phyloP scores from a whole-genome alignment of 2,329 filamentous ascomycete species.

The Botrytis cinerea region DNA sequence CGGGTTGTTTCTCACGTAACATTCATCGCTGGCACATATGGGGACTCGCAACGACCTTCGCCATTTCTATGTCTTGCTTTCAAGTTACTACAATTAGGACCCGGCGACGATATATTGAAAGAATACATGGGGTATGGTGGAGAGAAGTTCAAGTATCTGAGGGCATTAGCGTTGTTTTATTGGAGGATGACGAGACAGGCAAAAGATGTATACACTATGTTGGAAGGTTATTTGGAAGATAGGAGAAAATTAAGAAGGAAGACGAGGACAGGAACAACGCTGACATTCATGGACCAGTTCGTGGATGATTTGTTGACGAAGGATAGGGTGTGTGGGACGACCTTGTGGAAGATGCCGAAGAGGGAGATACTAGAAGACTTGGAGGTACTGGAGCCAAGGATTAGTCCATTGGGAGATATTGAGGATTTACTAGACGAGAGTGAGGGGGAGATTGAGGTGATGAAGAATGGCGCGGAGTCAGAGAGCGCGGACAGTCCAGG shows the following conservation, averaged over 20 bases:
- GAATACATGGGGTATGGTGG: slow-evolving; percentile 80
- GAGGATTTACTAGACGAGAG: slow-evolving; percentile 64
- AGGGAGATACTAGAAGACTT: slow-evolving; percentile 83
- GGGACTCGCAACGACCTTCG: slow-evolving; percentile 79
- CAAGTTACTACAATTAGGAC: slow-evolving; percentile 87
- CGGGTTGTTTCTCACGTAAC: slow-evolving; percentile 80
- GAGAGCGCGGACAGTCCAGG: slow-evolving; percentile 42
- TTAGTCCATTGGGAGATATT: slow-evolving; percentile 79
- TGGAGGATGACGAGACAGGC: slow-evolving; percentile 83
- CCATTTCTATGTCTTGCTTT: slow-evolving; percentile 94
- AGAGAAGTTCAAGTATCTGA: slow-evolving; percentile 80
- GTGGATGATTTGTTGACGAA: slow-evolving; percentile 89
- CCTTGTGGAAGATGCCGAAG: slow-evolving; percentile 85
- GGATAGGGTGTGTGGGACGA: slow-evolving; percentile 88
- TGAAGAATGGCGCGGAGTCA: slow-evolving; percentile 24
- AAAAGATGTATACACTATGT: slow-evolving; percentile 73
- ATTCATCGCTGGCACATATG: slow-evolving; percentile 87
- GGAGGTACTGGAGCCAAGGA: slow-evolving; percentile 80
- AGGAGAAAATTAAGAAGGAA: slow-evolving; percentile 78
- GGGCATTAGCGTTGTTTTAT: slow-evolving; percentile 89
- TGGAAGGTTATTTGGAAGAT: slow-evolving; percentile 85
- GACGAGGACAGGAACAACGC: slow-evolving; percentile 69
- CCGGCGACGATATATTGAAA: slow-evolving; percentile 72
- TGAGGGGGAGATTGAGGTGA: slow-evolving; percentile 43
- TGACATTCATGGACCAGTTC: slow-evolving; percentile 89